These are phyloP conservation scores for Delphinella strobiligena DNA, from an alignment of 2,329 filamentous ascomycete species.

Conservation along the genomic window DNA sequence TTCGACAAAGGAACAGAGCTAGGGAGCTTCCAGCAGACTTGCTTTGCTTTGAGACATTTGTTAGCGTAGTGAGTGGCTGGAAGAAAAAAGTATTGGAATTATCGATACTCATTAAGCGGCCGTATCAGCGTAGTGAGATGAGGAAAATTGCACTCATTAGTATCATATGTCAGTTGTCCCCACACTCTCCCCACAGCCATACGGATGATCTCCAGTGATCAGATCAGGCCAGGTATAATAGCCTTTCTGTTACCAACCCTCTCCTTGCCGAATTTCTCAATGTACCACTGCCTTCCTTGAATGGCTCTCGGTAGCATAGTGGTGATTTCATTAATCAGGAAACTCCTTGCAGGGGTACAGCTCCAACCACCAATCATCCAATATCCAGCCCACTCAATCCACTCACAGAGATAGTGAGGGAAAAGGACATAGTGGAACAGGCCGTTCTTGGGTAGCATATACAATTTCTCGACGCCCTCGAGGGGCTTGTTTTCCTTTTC, in stretches of 20 bases:
- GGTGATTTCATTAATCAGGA: constrained; percentile 76
- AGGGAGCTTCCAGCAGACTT: too few species aligned
- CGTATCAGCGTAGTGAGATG: too few species aligned
- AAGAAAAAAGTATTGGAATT: too few species aligned
- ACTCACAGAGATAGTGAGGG: constrained; percentile 93
- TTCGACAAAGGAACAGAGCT: too few species aligned
- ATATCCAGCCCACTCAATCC: constrained; percentile 91
- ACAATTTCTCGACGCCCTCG: constrained; percentile 61
- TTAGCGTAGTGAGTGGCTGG: too few species aligned
- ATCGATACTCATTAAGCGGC: too few species aligned
- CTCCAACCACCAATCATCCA: constrained; percentile 57
- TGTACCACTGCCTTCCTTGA: constrained; percentile 74
- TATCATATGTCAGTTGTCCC: too few species aligned
- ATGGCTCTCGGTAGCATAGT: constrained; percentile 83
- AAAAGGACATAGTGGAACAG: constrained; percentile 75
- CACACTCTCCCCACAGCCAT: too few species aligned
- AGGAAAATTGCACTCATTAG: too few species aligned
- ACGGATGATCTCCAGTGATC: too few species aligned
- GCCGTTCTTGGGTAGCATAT: constrained; percentile 73
- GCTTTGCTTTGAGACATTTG: too few species aligned
- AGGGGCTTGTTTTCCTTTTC: constrained; percentile 32
- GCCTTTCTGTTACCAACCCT: constrained; percentile 65
- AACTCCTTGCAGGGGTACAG: constrained; percentile 65
- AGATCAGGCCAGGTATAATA: constrained; percentile 50
- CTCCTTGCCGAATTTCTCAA: constrained; percentile 74